Conservation (phyloP, 164 flowering plant species). For the Saururus chinensis region DNA sequence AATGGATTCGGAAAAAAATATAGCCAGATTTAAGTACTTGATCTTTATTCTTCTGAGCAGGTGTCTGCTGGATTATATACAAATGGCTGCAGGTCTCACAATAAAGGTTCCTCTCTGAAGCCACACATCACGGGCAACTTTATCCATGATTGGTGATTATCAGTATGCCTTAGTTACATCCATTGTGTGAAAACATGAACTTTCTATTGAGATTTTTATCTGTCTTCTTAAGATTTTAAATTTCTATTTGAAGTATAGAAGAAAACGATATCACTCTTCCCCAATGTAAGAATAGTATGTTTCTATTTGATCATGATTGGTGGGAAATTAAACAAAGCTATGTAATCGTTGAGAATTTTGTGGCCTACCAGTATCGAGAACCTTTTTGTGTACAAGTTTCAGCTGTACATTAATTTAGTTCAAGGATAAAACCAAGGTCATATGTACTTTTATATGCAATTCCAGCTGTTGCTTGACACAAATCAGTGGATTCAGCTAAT, state of each 20-base stretch:
- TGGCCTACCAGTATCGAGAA: no score
- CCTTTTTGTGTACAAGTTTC: background rate
- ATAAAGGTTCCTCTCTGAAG: conserved; percentile 64
- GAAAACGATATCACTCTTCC: no score
- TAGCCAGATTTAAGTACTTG: background rate
- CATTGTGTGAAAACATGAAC: no score
- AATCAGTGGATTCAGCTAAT: background rate
- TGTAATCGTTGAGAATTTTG: no score
- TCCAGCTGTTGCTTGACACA: background rate
- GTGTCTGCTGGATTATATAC: conserved; percentile 46
- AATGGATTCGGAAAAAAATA: background rate
- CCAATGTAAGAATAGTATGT: no score
- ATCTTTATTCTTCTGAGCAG: conserved; percentile 18
- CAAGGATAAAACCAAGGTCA: background rate
- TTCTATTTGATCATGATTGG: no score
- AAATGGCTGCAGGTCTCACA: conserved; percentile 46
- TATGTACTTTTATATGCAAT: background rate
- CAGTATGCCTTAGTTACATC: background rate
- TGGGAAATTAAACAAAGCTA: no score
- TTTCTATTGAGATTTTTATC: no score
- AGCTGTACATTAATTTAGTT: background rate
- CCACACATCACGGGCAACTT: conserved; percentile 67
- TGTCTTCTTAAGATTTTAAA: no score
- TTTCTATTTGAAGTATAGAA: no score
- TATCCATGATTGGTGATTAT: conserved; percentile 63